Conservation (phyloP, 345 rosid genomes). For the Reutealis trisperma region DNA sequence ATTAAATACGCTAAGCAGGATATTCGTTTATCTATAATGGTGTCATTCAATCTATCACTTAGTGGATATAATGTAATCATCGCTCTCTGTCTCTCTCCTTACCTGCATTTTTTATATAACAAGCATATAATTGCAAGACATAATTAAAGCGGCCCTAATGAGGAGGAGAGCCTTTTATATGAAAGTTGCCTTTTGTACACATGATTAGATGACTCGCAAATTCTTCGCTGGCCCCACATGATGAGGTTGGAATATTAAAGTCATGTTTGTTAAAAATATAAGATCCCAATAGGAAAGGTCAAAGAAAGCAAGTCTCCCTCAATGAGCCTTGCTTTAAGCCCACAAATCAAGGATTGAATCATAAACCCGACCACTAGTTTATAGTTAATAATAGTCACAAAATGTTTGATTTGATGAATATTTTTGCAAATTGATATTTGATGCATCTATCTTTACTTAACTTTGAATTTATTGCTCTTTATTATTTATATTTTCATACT, state of each 20-base stretch:
- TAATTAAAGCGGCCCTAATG: neutral
- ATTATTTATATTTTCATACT: neutral
- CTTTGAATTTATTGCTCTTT: neutral
- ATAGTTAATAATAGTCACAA: neutral
- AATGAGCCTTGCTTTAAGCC: no score
- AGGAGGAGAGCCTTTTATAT: no score
- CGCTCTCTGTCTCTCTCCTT: neutral
- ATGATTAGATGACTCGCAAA: no score
- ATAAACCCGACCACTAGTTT: no score
- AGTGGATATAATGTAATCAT: constrained; percentile 51
- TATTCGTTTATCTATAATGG: constrained; percentile 67
- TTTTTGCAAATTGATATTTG: neutral
- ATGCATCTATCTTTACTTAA: neutral
- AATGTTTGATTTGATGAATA: neutral
- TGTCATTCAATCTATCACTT: constrained; percentile 68
- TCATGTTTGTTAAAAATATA: no score
- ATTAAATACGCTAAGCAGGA: constrained; percentile 91
- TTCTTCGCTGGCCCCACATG: no score
- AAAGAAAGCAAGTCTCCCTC: no score
- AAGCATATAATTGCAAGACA: neutral
- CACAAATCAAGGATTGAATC: no score
- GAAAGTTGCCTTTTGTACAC: no score
- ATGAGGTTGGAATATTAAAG: no score
- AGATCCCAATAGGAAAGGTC: no score
- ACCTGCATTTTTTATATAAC: neutral